These are phyloP conservation scores for Stachybotrys chartarum DNA, from an alignment of 2,329 filamentous ascomycete genomes.

Conservation along the genomic window DNA sequence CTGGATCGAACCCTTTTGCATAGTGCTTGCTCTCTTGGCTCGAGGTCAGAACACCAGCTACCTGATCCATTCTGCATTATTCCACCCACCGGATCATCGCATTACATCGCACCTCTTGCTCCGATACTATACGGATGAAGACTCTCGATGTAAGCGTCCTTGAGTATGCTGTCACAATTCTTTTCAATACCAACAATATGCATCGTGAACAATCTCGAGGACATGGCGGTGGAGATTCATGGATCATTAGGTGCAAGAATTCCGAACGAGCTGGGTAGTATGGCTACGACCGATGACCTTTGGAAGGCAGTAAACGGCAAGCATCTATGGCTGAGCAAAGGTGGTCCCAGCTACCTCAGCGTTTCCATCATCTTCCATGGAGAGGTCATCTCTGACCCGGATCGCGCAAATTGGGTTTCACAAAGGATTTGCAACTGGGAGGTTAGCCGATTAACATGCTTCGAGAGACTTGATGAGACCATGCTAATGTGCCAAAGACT, in stretches of 20 bases:
- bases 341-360: constrained; percentile 19
- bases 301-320: constrained; percentile 9
- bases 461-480: neutral
- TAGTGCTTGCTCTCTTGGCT: no score
- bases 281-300: constrained; percentile 15
- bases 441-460: constrained; percentile 9
- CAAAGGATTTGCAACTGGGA: constrained; percentile 15
- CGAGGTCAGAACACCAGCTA: no score
- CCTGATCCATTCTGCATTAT: no score
- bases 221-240: constrained; percentile 15
- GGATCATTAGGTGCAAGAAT: constrained; percentile 19
- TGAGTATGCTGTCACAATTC: neutral
- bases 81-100: no score
- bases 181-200: constrained; percentile 18
- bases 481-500: constrained; percentile 12
- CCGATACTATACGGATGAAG: no score
- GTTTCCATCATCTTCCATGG: constrained; percentile 16
- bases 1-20: no score
- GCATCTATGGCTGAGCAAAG: constrained; percentile 25
- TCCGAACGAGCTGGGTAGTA: constrained; percentile 4
- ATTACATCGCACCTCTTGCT: neutral
- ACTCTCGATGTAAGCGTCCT: neutral
- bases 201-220: constrained; percentile 11
- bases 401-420: constrained; percentile 6
- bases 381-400: constrained; percentile 6